These are phyloP conservation scores for Populus tomentosa DNA, from an alignment of 441 rosid species.

Conservation along the genomic window DNA sequence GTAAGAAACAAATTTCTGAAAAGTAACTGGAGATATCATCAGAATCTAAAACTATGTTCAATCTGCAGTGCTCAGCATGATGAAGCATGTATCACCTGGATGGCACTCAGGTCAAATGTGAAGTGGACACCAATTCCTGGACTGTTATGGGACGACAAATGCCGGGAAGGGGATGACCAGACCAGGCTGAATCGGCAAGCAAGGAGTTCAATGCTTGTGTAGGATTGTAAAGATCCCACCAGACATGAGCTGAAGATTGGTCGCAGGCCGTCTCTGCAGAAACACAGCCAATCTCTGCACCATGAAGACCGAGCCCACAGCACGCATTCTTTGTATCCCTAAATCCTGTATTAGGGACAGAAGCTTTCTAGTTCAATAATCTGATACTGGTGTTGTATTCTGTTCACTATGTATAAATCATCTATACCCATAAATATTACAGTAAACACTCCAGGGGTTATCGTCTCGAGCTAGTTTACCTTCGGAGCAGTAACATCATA, in stretches of 20 bases:
- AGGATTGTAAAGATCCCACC: slow-evolving; percentile 78
- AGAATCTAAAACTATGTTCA: background rate
- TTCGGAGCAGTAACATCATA: background rate
- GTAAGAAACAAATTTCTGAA: background rate
- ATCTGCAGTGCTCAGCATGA: background rate
- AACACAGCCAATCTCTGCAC: slow-evolving; percentile 47
- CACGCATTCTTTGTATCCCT: slow-evolving; percentile 40
- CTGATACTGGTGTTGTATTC: background rate
- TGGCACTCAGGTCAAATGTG: slow-evolving; percentile 2
- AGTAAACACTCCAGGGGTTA: background rate
- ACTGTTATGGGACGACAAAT: slow-evolving; percentile 43
- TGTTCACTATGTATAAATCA: background rate
- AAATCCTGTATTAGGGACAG: slow-evolving; percentile 34
- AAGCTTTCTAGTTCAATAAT: background rate
- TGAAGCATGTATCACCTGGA: background rate
- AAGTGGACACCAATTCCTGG: slow-evolving; percentile 26
- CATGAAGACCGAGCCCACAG: slow-evolving; percentile 49
- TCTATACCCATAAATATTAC: background rate
- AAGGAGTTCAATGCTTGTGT: slow-evolving; percentile 42
- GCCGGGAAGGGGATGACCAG: slow-evolving; percentile 24
- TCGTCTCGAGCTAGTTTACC: background rate
- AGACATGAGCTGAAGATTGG: slow-evolving; percentile 35
- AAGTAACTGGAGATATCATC: background rate
- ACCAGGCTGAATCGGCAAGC: slow-evolving; percentile 58
- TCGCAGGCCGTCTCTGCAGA: slow-evolving; percentile 53